phyloP scores from a whole-genome alignment of 2,329 filamentous ascomycete genomes.

The Arthrobotrys entomopaga region DNA sequence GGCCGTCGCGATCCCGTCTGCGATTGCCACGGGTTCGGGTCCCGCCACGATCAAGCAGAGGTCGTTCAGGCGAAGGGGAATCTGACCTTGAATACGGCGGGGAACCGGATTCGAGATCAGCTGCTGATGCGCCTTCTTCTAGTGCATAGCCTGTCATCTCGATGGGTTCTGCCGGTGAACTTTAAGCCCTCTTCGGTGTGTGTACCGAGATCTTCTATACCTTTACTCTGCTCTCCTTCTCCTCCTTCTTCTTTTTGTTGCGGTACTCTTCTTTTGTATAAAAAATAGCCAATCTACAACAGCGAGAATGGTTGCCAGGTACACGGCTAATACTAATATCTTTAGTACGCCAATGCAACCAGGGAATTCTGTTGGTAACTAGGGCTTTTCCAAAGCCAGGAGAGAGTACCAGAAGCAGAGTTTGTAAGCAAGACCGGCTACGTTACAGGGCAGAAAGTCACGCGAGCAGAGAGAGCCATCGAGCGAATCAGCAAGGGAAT shows the following conservation, averaged over 20 bases:
- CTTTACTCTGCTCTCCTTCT: slow-evolving; percentile 8
- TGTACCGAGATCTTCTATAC: slow-evolving; percentile 11
- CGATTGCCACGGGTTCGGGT: slow-evolving; percentile 12
- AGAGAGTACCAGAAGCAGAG: slow-evolving; percentile 37
- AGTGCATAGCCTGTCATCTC: slow-evolving; percentile 54
- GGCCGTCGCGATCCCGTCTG: slow-evolving; percentile 28
- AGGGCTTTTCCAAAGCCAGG: neutral
- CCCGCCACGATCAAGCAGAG: slow-evolving; percentile 41
- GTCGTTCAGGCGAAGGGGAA: slow-evolving; percentile 53
- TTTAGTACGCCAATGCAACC: neutral
- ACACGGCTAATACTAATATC: slow-evolving; percentile 19
- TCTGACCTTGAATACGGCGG: slow-evolving; percentile 55
- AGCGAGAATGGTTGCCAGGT: slow-evolving; percentile 13
- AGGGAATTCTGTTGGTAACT: slow-evolving; percentile 20
- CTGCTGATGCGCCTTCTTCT: slow-evolving; percentile 49
- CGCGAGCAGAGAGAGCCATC: slow-evolving; percentile 48
- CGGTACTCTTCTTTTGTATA: slow-evolving; percentile 9
- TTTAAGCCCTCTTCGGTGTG: slow-evolving; percentile 18
- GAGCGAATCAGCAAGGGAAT: slow-evolving; percentile 12
- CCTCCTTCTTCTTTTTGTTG: neutral
- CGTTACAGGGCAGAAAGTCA: slow-evolving; percentile 47
- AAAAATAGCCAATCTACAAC: slow-evolving; percentile 5
- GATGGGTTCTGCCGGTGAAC: slow-evolving; percentile 44
- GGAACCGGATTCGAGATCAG: slow-evolving; percentile 56
- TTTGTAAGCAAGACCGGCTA: slow-evolving; percentile 25